Evolutionary conservation across 805 yeast species (phyloP).

Genomic region (Saccharomycopsis fibuligera): DNA sequence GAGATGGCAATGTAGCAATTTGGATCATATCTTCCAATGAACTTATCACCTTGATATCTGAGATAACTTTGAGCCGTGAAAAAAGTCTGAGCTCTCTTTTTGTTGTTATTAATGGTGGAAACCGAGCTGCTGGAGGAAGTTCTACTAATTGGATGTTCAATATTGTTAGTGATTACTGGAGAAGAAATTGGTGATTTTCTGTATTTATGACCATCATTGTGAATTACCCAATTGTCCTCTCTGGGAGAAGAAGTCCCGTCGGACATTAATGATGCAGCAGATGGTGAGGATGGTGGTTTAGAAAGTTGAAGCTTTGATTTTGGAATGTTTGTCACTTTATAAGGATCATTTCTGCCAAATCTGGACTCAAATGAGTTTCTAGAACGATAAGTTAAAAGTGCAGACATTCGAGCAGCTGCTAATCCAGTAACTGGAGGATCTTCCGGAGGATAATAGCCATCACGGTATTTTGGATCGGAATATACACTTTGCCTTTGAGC

Average conservation of each 20-base stretch:
- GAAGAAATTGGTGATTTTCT: conserved; percentile 21
- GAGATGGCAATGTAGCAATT: conserved; percentile 94
- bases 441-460: conserved; percentile 75
- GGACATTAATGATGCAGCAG: conserved; percentile 19
- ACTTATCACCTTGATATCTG: conserved; percentile 90
- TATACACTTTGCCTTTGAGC: conserved; percentile 95
- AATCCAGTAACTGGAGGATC: conserved; percentile 82
- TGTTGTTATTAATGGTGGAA: conserved; percentile 26
- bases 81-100: conserved; percentile 43
- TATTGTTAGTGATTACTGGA: conserved; percentile 22
- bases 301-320: conserved; percentile 9
- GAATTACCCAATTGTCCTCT: conserved; percentile 77
- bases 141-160: conserved; percentile 16
- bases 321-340: conserved; percentile 25
- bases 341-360: conserved; percentile 80
- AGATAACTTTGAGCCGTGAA: conserved; percentile 95
- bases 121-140: conserved; percentile 22
- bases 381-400: conserved; percentile 85
- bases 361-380: conserved; percentile 86
- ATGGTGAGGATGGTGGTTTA: neutral
- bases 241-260: conserved; percentile 39
- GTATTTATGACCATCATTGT: conserved; percentile 70
- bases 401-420: conserved; percentile 97
- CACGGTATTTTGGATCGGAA: conserved; percentile 88
- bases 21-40: conserved; percentile 86